phyloP scores from a whole-genome alignment of 768 basidiomycete species.

The Hygrocybe coccinea region DNA sequence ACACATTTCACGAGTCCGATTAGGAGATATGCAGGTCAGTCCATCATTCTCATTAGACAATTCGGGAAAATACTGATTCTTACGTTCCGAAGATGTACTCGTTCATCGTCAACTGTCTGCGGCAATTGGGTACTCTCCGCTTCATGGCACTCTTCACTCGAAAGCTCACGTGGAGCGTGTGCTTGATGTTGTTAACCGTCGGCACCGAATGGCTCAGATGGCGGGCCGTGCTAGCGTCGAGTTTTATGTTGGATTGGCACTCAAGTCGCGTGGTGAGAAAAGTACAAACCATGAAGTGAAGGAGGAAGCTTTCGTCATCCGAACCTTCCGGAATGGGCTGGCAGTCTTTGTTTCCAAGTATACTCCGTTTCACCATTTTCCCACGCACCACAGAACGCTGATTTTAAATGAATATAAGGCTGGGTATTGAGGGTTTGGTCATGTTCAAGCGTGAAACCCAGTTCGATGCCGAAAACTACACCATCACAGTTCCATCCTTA shows the following conservation, averaged over 20 bases:
- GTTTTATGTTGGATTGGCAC: conserved; percentile 91
- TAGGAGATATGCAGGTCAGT: conserved; percentile 84
- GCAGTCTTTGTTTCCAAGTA: conserved; percentile 95
- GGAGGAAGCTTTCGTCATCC: conserved; percentile 90
- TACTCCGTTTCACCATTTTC: neutral
- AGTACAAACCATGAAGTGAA: conserved; percentile 41
- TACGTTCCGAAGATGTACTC: conserved; percentile 62
- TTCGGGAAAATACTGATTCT: neutral
- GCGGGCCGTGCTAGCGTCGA: conserved; percentile 94
- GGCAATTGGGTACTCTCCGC: conserved; percentile 74
- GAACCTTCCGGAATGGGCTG: conserved; percentile 90
- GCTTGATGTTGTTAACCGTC: conserved; percentile 79
- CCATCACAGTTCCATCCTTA: conserved; percentile 59
- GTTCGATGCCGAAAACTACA: conserved; percentile 90
- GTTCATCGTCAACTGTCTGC: conserved; percentile 91
- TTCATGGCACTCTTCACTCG: conserved; percentile 85
- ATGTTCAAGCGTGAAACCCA: conserved; percentile 87
- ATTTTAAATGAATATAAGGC: conserved; percentile 39
- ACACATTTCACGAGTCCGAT: conserved; percentile 99
- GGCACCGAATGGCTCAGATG: conserved; percentile 97
- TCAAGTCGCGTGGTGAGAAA: conserved; percentile 62
- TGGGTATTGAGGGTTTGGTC: conserved; percentile 91
- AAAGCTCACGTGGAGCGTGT: conserved; percentile 84
- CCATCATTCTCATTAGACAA: neutral
- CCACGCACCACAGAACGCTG: neutral